Evolutionary conservation across 2,329 filamentous ascomycete species (phyloP).

Genomic region (Aureobasidium sp.): DNA sequence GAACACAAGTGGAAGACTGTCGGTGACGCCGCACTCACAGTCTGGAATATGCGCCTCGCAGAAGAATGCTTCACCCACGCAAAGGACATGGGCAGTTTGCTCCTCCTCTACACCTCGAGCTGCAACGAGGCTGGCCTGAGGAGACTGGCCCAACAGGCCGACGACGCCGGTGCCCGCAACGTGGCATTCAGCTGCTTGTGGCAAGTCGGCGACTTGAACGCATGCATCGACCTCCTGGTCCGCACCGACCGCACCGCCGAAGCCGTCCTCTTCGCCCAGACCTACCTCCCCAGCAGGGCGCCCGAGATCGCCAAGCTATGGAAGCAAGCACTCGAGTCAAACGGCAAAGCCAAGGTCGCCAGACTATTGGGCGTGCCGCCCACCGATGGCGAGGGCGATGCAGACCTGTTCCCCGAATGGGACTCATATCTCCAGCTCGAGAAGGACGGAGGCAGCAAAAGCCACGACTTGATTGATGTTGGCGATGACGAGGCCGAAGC

Average conservation of each 20-base stretch:
- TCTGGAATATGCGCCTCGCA: constrained; percentile 81
- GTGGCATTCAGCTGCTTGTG: constrained; percentile 87
- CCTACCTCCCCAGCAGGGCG: constrained; percentile 80
- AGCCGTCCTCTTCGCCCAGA: constrained; percentile 86
- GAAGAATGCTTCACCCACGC: constrained; percentile 90
- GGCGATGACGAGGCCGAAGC: constrained; percentile 20
- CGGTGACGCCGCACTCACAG: constrained; percentile 78
- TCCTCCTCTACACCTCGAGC: constrained; percentile 83
- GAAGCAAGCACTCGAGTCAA: constrained; percentile 78
- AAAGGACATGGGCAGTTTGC: constrained; percentile 80
- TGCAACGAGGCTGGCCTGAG: constrained; percentile 68
- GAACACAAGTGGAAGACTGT: constrained; percentile 99
- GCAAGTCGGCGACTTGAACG: constrained; percentile 76
- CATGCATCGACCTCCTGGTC: constrained; percentile 70
- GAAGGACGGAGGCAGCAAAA: constrained; percentile 53
- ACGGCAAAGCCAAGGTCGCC: constrained; percentile 76
- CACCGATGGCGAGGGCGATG: constrained; percentile 52
- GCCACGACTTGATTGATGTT: constrained; percentile 35
- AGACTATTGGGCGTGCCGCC: constrained; percentile 77
- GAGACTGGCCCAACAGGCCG: constrained; percentile 66
- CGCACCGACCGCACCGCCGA: constrained; percentile 76
- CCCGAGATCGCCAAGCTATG: constrained; percentile 63
- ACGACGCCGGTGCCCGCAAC: constrained; percentile 75
- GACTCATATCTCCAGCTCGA: constrained; percentile 81
- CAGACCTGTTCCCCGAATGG: constrained; percentile 94